Evolutionary conservation across 2,329 filamentous ascomycete species (phyloP).

Genomic region (Cercospora canescens): DNA sequence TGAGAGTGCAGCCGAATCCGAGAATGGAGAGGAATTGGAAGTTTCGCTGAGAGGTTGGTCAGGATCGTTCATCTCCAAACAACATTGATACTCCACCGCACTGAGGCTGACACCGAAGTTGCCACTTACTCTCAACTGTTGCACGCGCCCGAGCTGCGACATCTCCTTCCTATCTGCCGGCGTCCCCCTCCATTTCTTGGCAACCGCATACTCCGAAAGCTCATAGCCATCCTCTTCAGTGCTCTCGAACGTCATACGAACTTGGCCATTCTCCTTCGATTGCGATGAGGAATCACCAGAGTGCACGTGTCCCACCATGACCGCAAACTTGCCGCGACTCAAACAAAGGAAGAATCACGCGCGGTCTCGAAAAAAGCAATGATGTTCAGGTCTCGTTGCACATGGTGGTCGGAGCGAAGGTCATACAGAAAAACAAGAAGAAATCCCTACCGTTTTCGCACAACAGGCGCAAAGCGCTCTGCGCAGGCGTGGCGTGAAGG

Average conservation of each 20-base stretch:
- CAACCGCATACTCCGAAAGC: slow-evolving; percentile 21
- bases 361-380: neutral
- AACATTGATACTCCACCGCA: neutral
- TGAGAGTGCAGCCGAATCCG: slow-evolving; percentile 14
- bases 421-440: neutral
- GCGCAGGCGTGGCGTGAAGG: neutral
- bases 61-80: neutral
- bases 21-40: slow-evolving; percentile 16
- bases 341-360: neutral
- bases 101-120: neutral
- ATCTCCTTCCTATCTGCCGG: slow-evolving; percentile 26
- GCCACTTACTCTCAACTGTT: slow-evolving; percentile 16
- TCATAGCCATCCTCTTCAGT: slow-evolving; percentile 18
- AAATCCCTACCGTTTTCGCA: neutral
- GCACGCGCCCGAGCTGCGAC: slow-evolving; percentile 26
- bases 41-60: neutral
- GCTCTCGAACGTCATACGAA: neutral
- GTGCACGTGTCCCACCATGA: neutral
- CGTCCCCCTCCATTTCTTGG: slow-evolving; percentile 26
- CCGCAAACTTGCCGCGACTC: neutral
- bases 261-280: neutral
- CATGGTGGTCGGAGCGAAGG: neutral
- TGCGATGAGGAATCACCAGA: neutral
- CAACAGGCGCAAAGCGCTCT: neutral
- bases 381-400: neutral